A percentile compares a stretch with the other conserved stretches of the same genome.
These are phyloP conservation scores for Viola odorata DNA, from an alignment of 345 rosid genomes.

Conservation along the genomic window DNA sequence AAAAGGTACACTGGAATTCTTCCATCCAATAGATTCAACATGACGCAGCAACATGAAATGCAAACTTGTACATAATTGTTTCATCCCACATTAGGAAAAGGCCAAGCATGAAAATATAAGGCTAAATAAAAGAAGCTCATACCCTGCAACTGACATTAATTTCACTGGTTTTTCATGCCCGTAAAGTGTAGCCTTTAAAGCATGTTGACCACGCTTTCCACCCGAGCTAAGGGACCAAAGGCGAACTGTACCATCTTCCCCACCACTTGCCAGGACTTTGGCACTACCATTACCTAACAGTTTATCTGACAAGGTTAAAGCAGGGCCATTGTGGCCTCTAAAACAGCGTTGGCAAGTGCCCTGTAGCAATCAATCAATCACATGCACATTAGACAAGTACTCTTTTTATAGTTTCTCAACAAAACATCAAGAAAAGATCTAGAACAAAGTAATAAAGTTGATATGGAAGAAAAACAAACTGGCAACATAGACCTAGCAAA, in stretches of 20 bases:
- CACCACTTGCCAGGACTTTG: constrained; percentile 60
- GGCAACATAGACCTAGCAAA: not conserved
- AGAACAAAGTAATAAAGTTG: no score
- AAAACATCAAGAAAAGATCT: not conserved
- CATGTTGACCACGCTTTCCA: constrained; percentile 50
- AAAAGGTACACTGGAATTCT: no score
- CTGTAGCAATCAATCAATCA: constrained; percentile 20
- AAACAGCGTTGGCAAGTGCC: constrained; percentile 51
- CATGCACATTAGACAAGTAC: not conserved
- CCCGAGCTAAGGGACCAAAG: constrained; percentile 62
- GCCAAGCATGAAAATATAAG: not conserved
- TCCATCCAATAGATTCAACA: not conserved
- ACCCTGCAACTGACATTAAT: constrained; percentile 61
- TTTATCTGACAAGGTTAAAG: constrained; percentile 49
- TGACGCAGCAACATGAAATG: not conserved
- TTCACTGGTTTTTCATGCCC: constrained; percentile 59
- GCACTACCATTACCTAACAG: constrained; percentile 43
- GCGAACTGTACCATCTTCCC: constrained; percentile 65
- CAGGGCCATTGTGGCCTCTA: constrained; percentile 57
- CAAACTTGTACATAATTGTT: not conserved
- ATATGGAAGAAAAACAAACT: not conserved
- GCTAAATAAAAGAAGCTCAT: constrained; percentile 15
- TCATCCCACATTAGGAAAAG: not conserved
- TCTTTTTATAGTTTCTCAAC: not conserved
- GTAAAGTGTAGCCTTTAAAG: constrained; percentile 52